Conservation (phyloP, 2,329 filamentous ascomycete species). For the Ophiocordyceps australis region DNA sequence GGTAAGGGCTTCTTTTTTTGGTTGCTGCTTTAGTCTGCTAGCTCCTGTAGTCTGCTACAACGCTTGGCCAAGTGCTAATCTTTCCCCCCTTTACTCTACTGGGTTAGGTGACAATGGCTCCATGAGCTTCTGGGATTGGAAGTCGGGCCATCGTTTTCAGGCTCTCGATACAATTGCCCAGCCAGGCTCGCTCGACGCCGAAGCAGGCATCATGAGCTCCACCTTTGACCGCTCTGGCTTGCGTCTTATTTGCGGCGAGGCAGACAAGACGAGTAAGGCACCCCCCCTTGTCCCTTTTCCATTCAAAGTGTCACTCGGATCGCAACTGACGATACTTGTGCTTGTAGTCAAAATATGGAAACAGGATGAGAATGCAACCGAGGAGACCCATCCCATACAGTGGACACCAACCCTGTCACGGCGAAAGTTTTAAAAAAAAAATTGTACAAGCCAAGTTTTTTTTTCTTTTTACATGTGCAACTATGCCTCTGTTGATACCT, state of each 20-base stretch:
- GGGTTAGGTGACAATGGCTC: constrained; percentile 85
- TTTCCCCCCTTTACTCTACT: too few species aligned
- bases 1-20: constrained; percentile 18
- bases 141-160: constrained; percentile 85
- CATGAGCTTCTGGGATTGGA: constrained; percentile 99
- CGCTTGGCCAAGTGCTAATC: not conserved
- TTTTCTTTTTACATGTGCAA: too few species aligned
- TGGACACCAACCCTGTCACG: constrained; percentile 74
- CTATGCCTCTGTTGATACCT: too few species aligned
- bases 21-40: not conserved
- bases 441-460: too few species aligned
- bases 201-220: constrained; percentile 86
- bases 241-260: constrained; percentile 82
- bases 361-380: constrained; percentile 76
- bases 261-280: constrained; percentile 71
- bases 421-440: constrained; percentile 61
- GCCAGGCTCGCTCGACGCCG: constrained; percentile 82
- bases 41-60: too few species aligned
- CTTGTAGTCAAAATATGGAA: constrained; percentile 80
- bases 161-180: constrained; percentile 80
- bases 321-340: constrained; percentile 8
- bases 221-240: constrained; percentile 83
- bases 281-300: not conserved
- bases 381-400: constrained; percentile 76
- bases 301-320: too few species aligned